Conservation (phyloP, 2,329 filamentous ascomycete genomes). For the Parastagonospora avenae region DNA sequence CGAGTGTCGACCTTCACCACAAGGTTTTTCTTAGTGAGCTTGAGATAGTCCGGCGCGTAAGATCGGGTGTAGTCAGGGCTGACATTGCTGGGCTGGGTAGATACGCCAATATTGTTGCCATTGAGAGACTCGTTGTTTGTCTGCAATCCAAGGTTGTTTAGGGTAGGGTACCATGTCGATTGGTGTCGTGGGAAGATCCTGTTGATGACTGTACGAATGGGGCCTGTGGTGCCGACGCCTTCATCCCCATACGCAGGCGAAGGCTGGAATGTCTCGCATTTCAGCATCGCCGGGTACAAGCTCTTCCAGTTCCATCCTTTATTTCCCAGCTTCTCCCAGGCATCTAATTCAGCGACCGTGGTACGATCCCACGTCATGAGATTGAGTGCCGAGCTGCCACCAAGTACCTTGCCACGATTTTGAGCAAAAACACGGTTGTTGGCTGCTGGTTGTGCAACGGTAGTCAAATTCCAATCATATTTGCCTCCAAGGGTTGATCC, state of each 20-base stretch:
- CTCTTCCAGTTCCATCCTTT: slow-evolving; percentile 41
- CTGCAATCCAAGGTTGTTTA: slow-evolving; percentile 53
- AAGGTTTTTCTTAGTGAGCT: slow-evolving; percentile 52
- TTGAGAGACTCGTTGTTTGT: slow-evolving; percentile 54
- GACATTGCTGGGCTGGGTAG: slow-evolving; percentile 57
- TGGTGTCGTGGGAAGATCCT: slow-evolving; percentile 52
- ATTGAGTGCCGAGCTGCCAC: slow-evolving; percentile 55
- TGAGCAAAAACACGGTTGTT: slow-evolving; percentile 50
- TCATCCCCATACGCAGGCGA: slow-evolving; percentile 30
- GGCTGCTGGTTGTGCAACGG: slow-evolving; percentile 48
- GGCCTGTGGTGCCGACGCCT: slow-evolving; percentile 38
- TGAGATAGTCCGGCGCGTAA: slow-evolving; percentile 55
- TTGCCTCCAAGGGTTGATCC: slow-evolving; percentile 33
- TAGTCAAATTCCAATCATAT: slow-evolving; percentile 52
- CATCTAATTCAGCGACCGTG: slow-evolving; percentile 35
- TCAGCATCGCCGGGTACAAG: slow-evolving; percentile 40
- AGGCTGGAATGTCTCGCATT: slow-evolving; percentile 37
- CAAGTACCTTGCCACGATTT: slow-evolving; percentile 55
- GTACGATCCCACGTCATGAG: slow-evolving; percentile 45
- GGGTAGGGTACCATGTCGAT: slow-evolving; percentile 51
- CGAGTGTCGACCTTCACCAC: slow-evolving; percentile 44
- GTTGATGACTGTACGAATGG: slow-evolving; percentile 47
- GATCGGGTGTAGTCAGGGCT: slow-evolving; percentile 55
- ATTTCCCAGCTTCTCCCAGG: slow-evolving; percentile 39
- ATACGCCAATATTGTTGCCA: slow-evolving; percentile 58